Evolutionary conservation across 192 early-diverging fungal species (phyloP).

Genomic region (Podila epicladia): DNA sequence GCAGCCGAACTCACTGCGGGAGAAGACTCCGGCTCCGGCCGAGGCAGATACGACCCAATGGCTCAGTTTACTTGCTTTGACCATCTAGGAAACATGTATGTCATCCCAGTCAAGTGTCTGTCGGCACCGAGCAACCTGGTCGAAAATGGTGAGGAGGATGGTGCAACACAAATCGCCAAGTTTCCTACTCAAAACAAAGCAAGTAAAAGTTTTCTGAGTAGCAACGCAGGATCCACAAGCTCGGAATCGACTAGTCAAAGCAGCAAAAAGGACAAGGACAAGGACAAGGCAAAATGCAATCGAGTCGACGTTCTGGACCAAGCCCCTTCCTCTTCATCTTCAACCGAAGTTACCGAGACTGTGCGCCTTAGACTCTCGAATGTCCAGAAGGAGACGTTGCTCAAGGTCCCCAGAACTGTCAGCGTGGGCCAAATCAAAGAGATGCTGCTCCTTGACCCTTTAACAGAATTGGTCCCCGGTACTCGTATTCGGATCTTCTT

Average conservation of each 20-base stretch:
- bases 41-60: background rate
- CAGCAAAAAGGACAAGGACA: conserved; percentile 3
- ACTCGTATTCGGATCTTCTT: conserved; percentile 1
- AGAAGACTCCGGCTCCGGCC: background rate
- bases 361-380: conserved; percentile 2
- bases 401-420: background rate
- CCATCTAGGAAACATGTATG: conserved; percentile 3
- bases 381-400: background rate
- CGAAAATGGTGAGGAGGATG: background rate
- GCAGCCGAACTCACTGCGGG: background rate
- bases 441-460: background rate
- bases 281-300: background rate
- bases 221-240: background rate
- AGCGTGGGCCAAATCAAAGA: background rate
- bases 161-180: too few relatives aligned
- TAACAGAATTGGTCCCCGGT: background rate
- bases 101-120: background rate
- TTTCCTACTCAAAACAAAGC: too few relatives aligned
- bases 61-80: conserved; percentile 2
- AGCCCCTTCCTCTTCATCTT: background rate
- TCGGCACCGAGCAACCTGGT: background rate
- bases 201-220: background rate
- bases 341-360: background rate
- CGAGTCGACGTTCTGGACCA: background rate
- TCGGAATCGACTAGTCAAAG: background rate